Evolutionary conservation across 768 basidiomycete species (phyloP).

Genomic region (Amanita pseudoporphyria): DNA sequence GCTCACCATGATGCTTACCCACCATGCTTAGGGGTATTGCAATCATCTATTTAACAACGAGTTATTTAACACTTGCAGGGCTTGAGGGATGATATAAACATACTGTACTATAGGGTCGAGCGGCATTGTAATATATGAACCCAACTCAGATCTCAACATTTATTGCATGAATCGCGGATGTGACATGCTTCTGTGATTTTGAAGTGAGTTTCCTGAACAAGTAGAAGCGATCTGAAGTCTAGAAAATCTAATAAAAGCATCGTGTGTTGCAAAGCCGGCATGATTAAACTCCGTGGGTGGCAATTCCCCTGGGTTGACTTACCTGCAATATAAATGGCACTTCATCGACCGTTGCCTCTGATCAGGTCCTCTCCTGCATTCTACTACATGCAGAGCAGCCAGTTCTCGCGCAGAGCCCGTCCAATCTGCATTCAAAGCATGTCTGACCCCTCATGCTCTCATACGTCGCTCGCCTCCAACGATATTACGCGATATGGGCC

Average conservation of each 20-base stretch:
- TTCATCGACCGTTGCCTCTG: background rate
- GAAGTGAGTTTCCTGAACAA: background rate
- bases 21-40: constrained; percentile 61
- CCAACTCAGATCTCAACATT: background rate
- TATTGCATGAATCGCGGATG: background rate
- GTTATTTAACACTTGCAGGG: background rate
- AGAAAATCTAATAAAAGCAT: background rate
- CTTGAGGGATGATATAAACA: background rate
- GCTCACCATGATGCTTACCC: constrained; percentile 34
- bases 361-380: background rate
- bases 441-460: constrained; percentile 3
- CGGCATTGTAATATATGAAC: background rate
- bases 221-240: background rate
- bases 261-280: background rate
- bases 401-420: background rate
- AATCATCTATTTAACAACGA: constrained; percentile 23
- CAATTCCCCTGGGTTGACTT: background rate
- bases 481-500: constrained; percentile 7
- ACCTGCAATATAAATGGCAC: constrained; percentile 1
- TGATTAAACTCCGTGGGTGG: constrained; percentile 2
- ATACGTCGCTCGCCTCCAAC: background rate
- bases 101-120: background rate
- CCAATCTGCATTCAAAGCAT: constrained; percentile 1
- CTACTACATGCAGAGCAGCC: background rate
- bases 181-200: background rate